phyloP scores from a whole-genome alignment of 768 basidiomycete species.

The Arthromyces matolae region DNA sequence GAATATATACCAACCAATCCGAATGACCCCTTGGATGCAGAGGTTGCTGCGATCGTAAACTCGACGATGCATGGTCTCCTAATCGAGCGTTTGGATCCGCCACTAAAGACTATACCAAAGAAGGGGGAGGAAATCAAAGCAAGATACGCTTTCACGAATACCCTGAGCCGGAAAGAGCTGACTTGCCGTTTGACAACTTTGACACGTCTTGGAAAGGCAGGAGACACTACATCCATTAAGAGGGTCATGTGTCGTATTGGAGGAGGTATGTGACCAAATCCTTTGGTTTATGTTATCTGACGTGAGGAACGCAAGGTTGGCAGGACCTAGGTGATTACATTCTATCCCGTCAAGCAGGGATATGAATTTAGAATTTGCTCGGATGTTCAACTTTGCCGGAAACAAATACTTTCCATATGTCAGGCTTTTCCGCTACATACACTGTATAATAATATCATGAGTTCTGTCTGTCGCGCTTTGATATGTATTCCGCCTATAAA shows the following conservation, averaged over 20 bases:
- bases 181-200: constrained; percentile 79
- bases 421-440: no score
- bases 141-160: constrained; percentile 77
- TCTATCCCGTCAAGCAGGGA: constrained; percentile 70
- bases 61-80: constrained; percentile 72
- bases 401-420: no score
- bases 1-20: constrained; percentile 62
- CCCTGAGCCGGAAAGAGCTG: constrained; percentile 69
- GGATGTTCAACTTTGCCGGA: background rate
- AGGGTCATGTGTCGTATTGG: constrained; percentile 93
- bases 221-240: constrained; percentile 53
- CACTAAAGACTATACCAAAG: constrained; percentile 57
- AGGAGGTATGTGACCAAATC: constrained; percentile 52
- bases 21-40: constrained; percentile 78
- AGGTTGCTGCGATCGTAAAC: constrained; percentile 75
- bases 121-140: constrained; percentile 80
- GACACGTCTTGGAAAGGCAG: constrained; percentile 52
- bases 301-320: constrained; percentile 49
- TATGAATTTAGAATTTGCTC: constrained; percentile 32
- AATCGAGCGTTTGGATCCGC: constrained; percentile 80
- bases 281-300: constrained; percentile 6
- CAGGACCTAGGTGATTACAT: constrained; percentile 77
- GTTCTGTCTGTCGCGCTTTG: constrained; percentile 19
- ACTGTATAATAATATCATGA: no score
- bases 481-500: constrained; percentile 13